Evolutionary conservation across 2,329 filamentous ascomycete genomes (phyloP), one percentile per base, ranked within the genome.

Genomic region (Tolypocladium cylindrosporum): DNA sequence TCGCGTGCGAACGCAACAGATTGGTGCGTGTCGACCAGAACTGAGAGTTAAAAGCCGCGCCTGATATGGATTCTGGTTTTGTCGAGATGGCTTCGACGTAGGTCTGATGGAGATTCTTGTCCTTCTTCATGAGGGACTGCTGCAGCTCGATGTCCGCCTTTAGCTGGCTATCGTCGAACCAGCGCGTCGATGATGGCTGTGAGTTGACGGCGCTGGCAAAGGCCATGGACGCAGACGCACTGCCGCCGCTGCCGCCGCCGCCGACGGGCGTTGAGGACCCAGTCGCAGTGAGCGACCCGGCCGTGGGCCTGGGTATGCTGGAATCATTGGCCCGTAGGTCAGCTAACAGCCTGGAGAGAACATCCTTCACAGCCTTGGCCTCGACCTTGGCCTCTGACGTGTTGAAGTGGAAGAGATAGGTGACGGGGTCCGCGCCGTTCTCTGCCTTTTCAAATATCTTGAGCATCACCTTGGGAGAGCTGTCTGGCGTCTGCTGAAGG

Each of bases 1-100:
- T 94, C 1, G 91, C 92, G 74, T 97, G 90, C 0, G 93, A 89
- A 14, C 94, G 88, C 37, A 99, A 80, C 39, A 97, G 77, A 69
- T 91, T 91, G 53, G 92, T 83, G 52, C 95, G 83, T 2, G 91
- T 90, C 1, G 91, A 90, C 94, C 94, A 99, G 75, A 99, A 99
- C 70, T 97, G 93, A 1, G 85, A 79, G 64, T 93, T 91, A 71
- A 97, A 96, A 51, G 91, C 87, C 1, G 83, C 83, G 36, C 88
- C 85, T 0, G 88, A 87, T 61, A 97, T 87, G 2, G 88, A 86
- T 9, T 93, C 88, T 0, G 93, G 91, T 68, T 96, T 96, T 10
- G 89, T 89, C 56, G 83, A 80, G 54, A 91, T 78, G 0, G 91
- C 89, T 68, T 96, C 91, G 75, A 91, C 87, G 70, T 97, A 97